Base-by-base conservation (phyloP, 257 asterid genomes). In the Forsythia suspensa region DNA sequence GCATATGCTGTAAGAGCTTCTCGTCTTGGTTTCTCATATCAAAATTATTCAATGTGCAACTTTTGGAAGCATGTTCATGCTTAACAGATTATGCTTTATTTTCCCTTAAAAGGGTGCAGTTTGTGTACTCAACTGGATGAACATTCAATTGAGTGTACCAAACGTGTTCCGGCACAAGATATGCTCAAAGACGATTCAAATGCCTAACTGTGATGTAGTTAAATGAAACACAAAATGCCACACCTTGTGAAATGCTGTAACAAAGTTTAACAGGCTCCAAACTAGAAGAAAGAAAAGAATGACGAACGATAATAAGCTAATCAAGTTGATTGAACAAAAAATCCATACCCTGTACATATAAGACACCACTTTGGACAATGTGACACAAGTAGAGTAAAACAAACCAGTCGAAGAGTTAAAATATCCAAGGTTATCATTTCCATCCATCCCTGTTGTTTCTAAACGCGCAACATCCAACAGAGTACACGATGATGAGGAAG, bases 371-470 rank as follows among this genome's bases (percentile, higher is more conserved):
- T 21, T 6, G 24, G 24, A 57, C 67, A 7, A 20, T 20, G 5
- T 37, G 21, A 63, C 16, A 63, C 70, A 4, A 12, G 16, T 63
- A 63, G 70, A 63, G 8, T 61, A 9, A 29, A 3, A 29, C 16
- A 29, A 9, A 4, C 7, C 7, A 63, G 70, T 63, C 15, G 40
- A 63, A 63, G 16, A 63, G 70, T 61, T 61, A 20, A 55, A 5
- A 2, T 48, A 4, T 67, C 89, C 87, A 90, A 83, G 91, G 95
- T 59, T 90, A 93, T n/a, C 97, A 89, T 84, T 93, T 95, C 92
- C 93, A 95, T n/a, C 90, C 92, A 84, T 91, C 95, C 85, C 94
- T 75, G 91, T 93, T 93, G 91, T 95, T 95, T 43, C 99, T 82
- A 89, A 90, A 90, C 1, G 94, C 94, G 8, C 98, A 91, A 81